Conservation (phyloP, 2,329 filamentous ascomycete species). For the Hypocreales sp. region DNA sequence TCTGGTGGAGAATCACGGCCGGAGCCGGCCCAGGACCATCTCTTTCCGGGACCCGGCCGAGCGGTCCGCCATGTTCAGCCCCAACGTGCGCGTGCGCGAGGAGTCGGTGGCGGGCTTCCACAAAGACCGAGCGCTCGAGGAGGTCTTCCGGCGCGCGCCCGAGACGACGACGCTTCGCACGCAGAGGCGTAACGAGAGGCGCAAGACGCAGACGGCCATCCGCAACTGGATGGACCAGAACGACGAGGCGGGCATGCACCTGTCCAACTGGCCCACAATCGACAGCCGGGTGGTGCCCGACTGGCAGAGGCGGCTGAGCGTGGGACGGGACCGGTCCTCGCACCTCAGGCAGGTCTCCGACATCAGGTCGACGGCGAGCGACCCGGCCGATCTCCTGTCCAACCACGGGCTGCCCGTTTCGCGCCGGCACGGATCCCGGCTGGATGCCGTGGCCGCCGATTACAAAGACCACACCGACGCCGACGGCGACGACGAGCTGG, state of each 20-base stretch:
- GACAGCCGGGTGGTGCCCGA: constrained; percentile 27
- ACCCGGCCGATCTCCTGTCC: constrained; percentile 47
- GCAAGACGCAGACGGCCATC: constrained; percentile 67
- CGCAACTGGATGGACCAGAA: constrained; percentile 79
- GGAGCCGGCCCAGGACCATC: constrained; percentile 30
- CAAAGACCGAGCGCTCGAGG: constrained; percentile 79
- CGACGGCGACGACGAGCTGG: constrained; percentile 81
- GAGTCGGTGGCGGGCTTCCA: constrained; percentile 80
- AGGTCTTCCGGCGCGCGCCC: constrained; percentile 69
- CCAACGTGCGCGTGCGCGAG: constrained; percentile 56
- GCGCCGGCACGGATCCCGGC: constrained; percentile 22
- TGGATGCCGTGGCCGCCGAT: constrained; percentile 16
- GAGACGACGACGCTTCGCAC: constrained; percentile 46
- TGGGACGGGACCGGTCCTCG: constrained; percentile 30
- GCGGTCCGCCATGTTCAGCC: constrained; percentile 55
- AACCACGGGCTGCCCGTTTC: constrained; percentile 25
- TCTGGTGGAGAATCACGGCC: constrained; percentile 56
- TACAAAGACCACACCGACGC: constrained; percentile 57
- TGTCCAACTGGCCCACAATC: constrained; percentile 32
- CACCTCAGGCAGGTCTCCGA: constrained; percentile 37
- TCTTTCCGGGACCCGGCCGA: constrained; percentile 41
- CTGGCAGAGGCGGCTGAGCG: constrained; percentile 37
- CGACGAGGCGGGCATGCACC: constrained; percentile 31
- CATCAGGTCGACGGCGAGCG: constrained; percentile 43
- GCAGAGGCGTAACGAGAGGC: constrained; percentile 45